A percentile compares a stretch with the other conserved stretches of the same genome.
phyloP scores from a whole-genome alignment of 1,139 yeast species.

The Debaryomycetaceae sp. region DNA sequence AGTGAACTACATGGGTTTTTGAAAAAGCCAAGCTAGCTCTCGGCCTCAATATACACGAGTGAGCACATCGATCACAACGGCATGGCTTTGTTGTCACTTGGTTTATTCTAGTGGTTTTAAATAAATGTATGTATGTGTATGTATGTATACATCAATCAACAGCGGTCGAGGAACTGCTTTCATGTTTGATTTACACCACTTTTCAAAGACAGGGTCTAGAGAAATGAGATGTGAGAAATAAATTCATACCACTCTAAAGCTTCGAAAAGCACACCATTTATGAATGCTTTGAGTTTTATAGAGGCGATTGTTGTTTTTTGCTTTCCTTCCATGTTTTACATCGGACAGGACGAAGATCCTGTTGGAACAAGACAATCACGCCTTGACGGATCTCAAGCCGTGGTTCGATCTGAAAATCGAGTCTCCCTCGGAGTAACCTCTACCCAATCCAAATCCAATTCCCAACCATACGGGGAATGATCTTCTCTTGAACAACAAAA shows the following conservation, averaged over 20 bases:
- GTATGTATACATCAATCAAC: neutral
- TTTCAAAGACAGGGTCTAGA: neutral
- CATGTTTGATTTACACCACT: neutral
- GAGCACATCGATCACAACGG: too few relatives aligned
- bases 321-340: too few relatives aligned
- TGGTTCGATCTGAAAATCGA: constrained; percentile 84
- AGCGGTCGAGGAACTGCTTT: neutral
- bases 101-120: neutral
- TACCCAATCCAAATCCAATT: constrained; percentile 92
- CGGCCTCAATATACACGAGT: too few relatives aligned
- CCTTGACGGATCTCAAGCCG: constrained; percentile 70
- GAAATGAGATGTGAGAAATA: neutral
- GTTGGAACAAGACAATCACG: constrained; percentile 25
- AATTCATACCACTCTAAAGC: neutral
- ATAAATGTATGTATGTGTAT: neutral
- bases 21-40: too few relatives aligned
- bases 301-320: too few relatives aligned
- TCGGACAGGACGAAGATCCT: too few relatives aligned
- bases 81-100: neutral
- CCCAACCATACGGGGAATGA: constrained; percentile 98
- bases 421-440: constrained; percentile 97
- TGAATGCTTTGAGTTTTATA: too few relatives aligned
- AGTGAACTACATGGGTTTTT: too few relatives aligned
- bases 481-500: constrained; percentile 85
- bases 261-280: neutral